A percentile compares a stretch with the other conserved stretches of the same genome.
These are phyloP conservation scores for Tylopilus sp. DNA, from an alignment of 768 basidiomycete species.

Conservation along the genomic window DNA sequence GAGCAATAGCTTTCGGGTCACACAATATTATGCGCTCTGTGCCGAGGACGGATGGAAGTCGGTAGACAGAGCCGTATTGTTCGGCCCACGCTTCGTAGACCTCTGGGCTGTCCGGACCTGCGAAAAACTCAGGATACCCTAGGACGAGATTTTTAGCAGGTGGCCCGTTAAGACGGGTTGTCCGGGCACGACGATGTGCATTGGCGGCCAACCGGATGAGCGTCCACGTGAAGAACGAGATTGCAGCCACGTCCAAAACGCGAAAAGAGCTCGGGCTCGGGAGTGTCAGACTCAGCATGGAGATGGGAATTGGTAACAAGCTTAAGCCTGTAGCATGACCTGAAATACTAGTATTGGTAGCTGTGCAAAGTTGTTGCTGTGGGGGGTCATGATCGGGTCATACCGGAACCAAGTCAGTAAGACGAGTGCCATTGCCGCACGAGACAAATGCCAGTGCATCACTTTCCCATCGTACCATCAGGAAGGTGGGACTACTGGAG, in stretches of 20 bases:
- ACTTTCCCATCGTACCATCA: not conserved
- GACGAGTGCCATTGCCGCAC: too few species aligned
- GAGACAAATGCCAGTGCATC: too few species aligned
- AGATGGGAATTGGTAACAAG: too few species aligned
- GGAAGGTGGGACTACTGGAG: constrained; percentile 1
- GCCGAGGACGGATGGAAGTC: constrained; percentile 35
- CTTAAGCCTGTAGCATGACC: too few species aligned
- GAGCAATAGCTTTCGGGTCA: too few species aligned
- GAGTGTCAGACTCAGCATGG: not conserved
- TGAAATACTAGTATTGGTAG: too few species aligned
- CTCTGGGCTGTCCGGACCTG: constrained; percentile 28
- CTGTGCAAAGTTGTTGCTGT: too few species aligned
- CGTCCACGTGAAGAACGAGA: constrained; percentile 15
- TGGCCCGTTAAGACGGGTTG: constrained; percentile 44
- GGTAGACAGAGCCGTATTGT: constrained; percentile 31
- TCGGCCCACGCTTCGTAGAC: constrained; percentile 46
- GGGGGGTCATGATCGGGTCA: too few species aligned
- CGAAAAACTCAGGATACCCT: constrained; percentile 30
- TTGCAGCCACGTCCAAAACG: constrained; percentile 8
- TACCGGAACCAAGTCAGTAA: too few species aligned
- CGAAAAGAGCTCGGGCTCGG: not conserved
- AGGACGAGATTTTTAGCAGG: constrained; percentile 39
- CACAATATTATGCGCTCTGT: too few species aligned
- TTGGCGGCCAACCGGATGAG: constrained; percentile 12
- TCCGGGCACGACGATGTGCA: constrained; percentile 8